Conservation (phyloP, 352 stramenopile genomes). For the Globisporangium polare region DNA sequence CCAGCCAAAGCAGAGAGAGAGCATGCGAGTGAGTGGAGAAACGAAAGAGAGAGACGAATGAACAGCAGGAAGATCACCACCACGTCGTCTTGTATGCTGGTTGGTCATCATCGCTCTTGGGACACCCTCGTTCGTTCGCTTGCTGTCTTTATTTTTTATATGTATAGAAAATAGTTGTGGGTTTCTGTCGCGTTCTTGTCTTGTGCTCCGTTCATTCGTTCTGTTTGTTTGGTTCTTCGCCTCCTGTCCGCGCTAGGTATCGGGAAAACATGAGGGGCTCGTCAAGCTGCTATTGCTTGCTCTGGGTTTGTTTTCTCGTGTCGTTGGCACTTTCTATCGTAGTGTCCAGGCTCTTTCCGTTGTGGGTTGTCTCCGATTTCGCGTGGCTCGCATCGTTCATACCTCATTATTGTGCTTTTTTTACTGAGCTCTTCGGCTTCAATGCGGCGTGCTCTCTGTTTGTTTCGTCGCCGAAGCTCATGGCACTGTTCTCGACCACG, state of each 20-base stretch:
- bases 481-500: neutral
- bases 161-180: conserved; percentile 20
- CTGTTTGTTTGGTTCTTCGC: neutral
- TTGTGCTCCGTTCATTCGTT: conserved; percentile 6
- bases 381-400: no score
- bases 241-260: no score
- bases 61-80: neutral
- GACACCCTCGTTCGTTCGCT: neutral
- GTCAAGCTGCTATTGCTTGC: no score
- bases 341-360: no score
- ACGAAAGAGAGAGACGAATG: neutral
- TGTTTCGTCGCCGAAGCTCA: conserved; percentile 1
- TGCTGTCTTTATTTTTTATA: conserved; percentile 15
- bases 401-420: no score
- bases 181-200: neutral
- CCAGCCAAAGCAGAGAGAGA: conserved; percentile 1
- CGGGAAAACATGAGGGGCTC: no score
- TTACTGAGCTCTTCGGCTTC: no score
- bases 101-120: neutral
- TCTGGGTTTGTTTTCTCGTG: neutral
- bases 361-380: no score
- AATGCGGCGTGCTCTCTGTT: neutral
- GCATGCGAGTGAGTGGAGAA: neutral
- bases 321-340: neutral
- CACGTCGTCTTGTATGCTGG: neutral